Base-by-base conservation (phyloP, 108 stramenopile genomes). In the Asterionellopsis glacialis region DNA sequence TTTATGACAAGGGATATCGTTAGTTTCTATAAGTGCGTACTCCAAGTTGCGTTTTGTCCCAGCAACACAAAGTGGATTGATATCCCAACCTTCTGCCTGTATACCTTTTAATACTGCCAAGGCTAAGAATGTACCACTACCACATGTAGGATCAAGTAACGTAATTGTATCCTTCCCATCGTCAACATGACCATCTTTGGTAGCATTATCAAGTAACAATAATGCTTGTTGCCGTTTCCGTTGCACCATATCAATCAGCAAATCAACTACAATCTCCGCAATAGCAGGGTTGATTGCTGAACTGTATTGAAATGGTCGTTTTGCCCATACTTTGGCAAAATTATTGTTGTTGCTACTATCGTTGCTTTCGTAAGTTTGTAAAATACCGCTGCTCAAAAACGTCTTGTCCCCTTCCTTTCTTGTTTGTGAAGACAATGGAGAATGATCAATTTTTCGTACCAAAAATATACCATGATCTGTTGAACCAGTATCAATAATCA, bases 271-370 rank as follows among this genome's bases (percentile, higher is more conserved):
- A 24, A 66, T 67, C 24, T 82, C 61, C 2, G 86, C 83, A 22
- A 74, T 41, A 27, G 70, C 64, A 15, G 66, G 47, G 45, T 88
- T 84, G 51, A 83, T 82, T 9, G 86, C 82, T 9, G 80, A 81
- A 56, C 82, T 84, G 47, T 88, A 88, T 22, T 75, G 83, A 69
- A 88, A 88, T 11, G 86, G 86, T 21, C 86, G 68, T 22, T 65
- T 39, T 16, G 77, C 45, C 86, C 86, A 88, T 56, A 25, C 23
- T 38, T 14, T 51, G 10, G 25, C 15, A 26, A 19, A 53, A n/a
- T n/a, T n/a, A n/a, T n/a, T n/a, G n/a, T n/a, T n/a, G n/a, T n/a
- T n/a, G n/a, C n/a, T n/a, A n/a, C n/a, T n/a, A n/a, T n/a, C n/a
- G n/a, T n/a, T n/a, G n/a, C n/a, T n/a, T n/a, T n/a, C n/a, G n/a